Percentiles rank a stretch among this genome's conserved stretches.
These are phyloP conservation scores for Aphanoascus verrucosus DNA, from an alignment of 2,329 filamentous ascomycete genomes.

Conservation along the genomic window DNA sequence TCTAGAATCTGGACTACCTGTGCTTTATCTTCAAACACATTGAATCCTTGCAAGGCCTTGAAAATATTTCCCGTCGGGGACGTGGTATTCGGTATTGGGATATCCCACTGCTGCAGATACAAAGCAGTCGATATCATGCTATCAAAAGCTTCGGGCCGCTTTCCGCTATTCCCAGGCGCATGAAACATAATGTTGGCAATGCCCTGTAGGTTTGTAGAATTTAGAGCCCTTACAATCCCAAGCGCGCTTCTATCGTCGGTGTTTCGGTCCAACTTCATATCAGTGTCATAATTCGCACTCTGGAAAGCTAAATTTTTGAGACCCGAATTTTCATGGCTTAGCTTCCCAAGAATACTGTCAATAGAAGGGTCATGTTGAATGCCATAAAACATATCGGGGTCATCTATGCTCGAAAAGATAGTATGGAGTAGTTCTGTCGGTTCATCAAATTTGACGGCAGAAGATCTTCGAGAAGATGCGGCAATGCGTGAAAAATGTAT, in stretches of 20 bases:
- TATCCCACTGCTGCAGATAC: conserved; percentile 82
- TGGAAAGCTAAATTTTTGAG: conserved; percentile 80
- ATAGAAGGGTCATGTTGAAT: conserved; percentile 68
- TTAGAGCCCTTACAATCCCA: conserved; percentile 65
- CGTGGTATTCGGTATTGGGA: conserved; percentile 58
- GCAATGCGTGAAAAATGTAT: conserved; percentile 50
- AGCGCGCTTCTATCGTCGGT: conserved; percentile 50
- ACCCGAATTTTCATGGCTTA: conserved; percentile 84
- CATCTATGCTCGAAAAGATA: conserved; percentile 87
- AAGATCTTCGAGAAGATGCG: conserved; percentile 56
- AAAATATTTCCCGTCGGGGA: conserved; percentile 61
- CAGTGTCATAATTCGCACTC: conserved; percentile 80
- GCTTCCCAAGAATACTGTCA: conserved; percentile 62
- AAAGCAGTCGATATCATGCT: conserved; percentile 69
- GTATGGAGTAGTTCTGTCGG: conserved; percentile 61
- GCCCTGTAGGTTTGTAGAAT: conserved; percentile 71
- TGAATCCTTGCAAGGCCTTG: conserved; percentile 67
- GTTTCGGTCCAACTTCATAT: conserved; percentile 54
- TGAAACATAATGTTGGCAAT: conserved; percentile 71
- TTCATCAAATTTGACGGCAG: conserved; percentile 43
- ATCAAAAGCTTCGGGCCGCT: conserved; percentile 45
- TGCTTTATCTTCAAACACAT: conserved; percentile 50
- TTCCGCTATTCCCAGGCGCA: conserved; percentile 45
- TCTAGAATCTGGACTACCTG: conserved; percentile 51
- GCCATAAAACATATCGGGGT: conserved; percentile 93